phyloP scores from a whole-genome alignment of 1,284 basidiomycete species.

The Mycosarcoma maydis region DNA sequence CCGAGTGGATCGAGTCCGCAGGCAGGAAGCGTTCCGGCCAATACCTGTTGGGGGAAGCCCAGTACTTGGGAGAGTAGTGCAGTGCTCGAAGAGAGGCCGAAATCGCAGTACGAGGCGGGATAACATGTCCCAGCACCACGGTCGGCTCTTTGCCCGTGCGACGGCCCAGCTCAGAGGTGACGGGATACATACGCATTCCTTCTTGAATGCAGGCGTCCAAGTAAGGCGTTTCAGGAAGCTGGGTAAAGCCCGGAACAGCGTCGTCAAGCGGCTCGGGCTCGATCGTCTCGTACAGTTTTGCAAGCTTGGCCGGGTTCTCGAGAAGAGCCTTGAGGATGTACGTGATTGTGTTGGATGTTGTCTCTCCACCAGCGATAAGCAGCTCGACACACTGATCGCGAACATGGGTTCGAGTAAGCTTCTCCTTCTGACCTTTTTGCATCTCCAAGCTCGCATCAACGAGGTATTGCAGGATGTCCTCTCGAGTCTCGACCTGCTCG shows the following conservation, averaged over 20 bases:
- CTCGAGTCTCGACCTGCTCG: conserved; percentile 1
- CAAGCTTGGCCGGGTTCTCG: conserved; percentile 11
- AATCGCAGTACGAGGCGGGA: conserved; percentile 14
- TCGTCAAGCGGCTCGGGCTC: conserved; percentile 1
- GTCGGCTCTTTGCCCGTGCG: conserved; percentile 7
- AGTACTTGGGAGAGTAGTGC: conserved; percentile 9
- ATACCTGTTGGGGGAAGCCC: conserved; percentile 8
- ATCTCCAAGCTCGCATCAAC: conserved; percentile 9
- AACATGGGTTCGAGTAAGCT: conserved; percentile 6
- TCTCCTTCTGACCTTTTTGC: conserved; percentile 14
- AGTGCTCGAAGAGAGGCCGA: conserved; percentile 10
- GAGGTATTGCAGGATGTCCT: conserved; percentile 17
- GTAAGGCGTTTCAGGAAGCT: conserved; percentile 9
- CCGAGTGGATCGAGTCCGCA: neutral
- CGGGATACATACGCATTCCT: conserved; percentile 17
- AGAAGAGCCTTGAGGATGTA: conserved; percentile 17
- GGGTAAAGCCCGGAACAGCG: neutral
- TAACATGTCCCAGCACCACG: conserved; percentile 5
- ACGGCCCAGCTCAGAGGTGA: conserved; percentile 8
- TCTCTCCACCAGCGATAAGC: conserved; percentile 17
- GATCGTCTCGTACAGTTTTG: conserved; percentile 11
- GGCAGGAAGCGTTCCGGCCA: conserved; percentile 12
- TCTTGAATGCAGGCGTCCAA: conserved; percentile 18
- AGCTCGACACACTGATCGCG: conserved; percentile 18
- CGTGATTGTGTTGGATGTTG: conserved; percentile 13